Percentiles rank a stretch among this genome's conserved stretches.
Evolutionary conservation across 2,329 filamentous ascomycete genomes (phyloP).

Genomic region (Amauroascus verrucosus): DNA sequence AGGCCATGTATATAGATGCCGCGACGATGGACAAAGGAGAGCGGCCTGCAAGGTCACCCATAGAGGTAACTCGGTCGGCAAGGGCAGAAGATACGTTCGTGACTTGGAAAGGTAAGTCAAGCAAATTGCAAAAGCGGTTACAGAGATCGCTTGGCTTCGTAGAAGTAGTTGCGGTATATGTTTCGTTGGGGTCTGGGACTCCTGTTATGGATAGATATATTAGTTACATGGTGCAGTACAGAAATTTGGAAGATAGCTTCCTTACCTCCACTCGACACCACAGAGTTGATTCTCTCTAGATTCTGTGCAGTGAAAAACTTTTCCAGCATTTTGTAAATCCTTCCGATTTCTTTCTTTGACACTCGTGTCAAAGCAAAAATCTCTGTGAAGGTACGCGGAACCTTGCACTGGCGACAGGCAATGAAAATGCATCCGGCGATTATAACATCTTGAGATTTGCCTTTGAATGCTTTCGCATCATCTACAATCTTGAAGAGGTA

Average conservation of each 20-base stretch:
- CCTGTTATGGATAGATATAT: conserved; percentile 17
- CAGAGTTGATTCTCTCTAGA: conserved; percentile 44
- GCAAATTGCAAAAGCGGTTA: conserved; percentile 76
- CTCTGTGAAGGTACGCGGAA: conserved; percentile 84
- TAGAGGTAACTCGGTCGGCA: conserved; percentile 63
- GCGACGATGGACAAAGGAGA: conserved; percentile 90
- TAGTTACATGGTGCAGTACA: conserved; percentile 9
- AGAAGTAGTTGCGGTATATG: conserved; percentile 62
- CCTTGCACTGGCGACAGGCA: conserved; percentile 79
- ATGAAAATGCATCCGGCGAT: conserved; percentile 97
- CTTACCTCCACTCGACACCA: conserved; percentile 47
- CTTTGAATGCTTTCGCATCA: conserved; percentile 87
- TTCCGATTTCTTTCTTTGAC: conserved; percentile 91
- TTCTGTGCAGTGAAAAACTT: conserved; percentile 71
- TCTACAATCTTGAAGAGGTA: conserved; percentile 92
- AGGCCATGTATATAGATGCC: conserved; percentile 94
- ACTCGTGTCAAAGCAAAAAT: conserved; percentile 90
- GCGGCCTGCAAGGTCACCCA: conserved; percentile 76
- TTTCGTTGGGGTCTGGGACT: conserved; percentile 42
- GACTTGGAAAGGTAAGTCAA: conserved; percentile 63
- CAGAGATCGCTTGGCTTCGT: conserved; percentile 78
- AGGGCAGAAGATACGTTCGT: conserved; percentile 71
- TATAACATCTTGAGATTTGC: conserved; percentile 85
- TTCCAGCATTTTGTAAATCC: conserved; percentile 89
- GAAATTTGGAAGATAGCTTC: no score